Evolutionary conservation across 2,329 filamentous ascomycete species (phyloP).

Genomic region (Fusarium torulosum): DNA sequence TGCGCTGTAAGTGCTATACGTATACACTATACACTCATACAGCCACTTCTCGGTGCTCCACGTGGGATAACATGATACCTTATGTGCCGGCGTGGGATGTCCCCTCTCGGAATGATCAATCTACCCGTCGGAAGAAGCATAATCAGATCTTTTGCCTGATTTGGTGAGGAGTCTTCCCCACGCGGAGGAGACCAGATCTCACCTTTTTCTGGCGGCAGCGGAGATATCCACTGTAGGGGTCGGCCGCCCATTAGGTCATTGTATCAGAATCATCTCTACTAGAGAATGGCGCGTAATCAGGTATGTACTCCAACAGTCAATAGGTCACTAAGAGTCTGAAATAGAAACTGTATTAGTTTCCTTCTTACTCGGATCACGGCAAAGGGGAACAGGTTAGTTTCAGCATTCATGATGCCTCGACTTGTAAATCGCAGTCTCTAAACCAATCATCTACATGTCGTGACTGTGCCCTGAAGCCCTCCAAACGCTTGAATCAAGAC

Average conservation of each 20-base stretch:
- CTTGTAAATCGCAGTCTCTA: not conserved
- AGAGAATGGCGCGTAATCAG: too few species aligned
- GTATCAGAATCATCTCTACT: not conserved
- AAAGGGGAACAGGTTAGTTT: slow-evolving; percentile 19
- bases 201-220: not conserved
- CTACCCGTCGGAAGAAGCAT: slow-evolving; percentile 6
- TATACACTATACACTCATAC: too few species aligned
- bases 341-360: not conserved
- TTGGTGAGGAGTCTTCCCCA: slow-evolving; percentile 8
- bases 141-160: slow-evolving; percentile 16
- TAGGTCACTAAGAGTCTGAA: slow-evolving; percentile 8
- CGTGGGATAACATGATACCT: slow-evolving; percentile 11
- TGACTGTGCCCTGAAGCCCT: not conserved
- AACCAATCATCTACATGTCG: slow-evolving; percentile 13
- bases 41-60: slow-evolving; percentile 9
- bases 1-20: too few species aligned
- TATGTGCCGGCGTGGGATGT: slow-evolving; percentile 8
- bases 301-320: not conserved
- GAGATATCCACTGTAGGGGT: slow-evolving; percentile 27
- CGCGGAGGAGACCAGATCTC: slow-evolving; percentile 19
- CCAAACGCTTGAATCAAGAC: not conserved
- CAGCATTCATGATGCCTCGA: slow-evolving; percentile 20
- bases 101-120: slow-evolving; percentile 25
- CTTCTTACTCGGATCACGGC: slow-evolving; percentile 4
- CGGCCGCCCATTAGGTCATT: slow-evolving; percentile 38